A percentile compares a stretch with the other conserved stretches of the same genome.
phyloP scores from a whole-genome alignment of 148 eudicot species.

The Talinum fruticosum region DNA sequence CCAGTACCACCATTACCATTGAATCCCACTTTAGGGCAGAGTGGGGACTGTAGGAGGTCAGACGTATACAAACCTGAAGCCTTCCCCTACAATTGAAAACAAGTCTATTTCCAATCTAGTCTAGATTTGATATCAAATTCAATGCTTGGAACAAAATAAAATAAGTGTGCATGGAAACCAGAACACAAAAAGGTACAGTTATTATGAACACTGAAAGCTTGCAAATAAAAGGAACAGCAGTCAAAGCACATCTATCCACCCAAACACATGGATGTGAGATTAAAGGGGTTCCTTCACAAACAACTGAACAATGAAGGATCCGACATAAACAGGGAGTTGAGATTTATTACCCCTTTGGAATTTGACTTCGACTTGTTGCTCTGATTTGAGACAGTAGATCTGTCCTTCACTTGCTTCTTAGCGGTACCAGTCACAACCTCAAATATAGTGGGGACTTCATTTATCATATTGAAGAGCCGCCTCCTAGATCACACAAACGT shows the following conservation, averaged over 20 bases:
- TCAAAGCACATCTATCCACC: not conserved
- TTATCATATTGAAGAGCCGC: slow-evolving; percentile 80
- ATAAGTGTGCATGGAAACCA: not conserved
- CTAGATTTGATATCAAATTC: not conserved
- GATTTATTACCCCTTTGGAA: slow-evolving; percentile 50
- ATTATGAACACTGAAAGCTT: not conserved
- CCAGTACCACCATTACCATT: not conserved
- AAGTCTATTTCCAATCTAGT: not conserved
- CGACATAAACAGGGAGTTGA: not conserved
- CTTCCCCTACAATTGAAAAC: not conserved
- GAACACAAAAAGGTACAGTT: not conserved
- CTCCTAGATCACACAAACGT: slow-evolving; percentile 60
- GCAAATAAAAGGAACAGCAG: not conserved
- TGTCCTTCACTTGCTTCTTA: slow-evolving; percentile 72
- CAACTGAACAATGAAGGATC: not conserved
- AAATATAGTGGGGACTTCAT: slow-evolving; percentile 80
- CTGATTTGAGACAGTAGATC: slow-evolving; percentile 54
- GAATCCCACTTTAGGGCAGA: not conserved
- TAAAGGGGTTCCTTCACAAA: not conserved
- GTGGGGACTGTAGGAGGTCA: not conserved
- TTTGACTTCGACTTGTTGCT: slow-evolving; percentile 78
- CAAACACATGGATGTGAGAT: not conserved
- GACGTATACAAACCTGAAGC: not conserved
- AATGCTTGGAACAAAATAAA: not conserved
- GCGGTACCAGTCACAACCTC: slow-evolving; percentile 80